These are phyloP conservation scores for Aspergillus incahuasiensis DNA, from an alignment of 495 filamentous ascomycete genomes.

Conservation along the genomic window DNA sequence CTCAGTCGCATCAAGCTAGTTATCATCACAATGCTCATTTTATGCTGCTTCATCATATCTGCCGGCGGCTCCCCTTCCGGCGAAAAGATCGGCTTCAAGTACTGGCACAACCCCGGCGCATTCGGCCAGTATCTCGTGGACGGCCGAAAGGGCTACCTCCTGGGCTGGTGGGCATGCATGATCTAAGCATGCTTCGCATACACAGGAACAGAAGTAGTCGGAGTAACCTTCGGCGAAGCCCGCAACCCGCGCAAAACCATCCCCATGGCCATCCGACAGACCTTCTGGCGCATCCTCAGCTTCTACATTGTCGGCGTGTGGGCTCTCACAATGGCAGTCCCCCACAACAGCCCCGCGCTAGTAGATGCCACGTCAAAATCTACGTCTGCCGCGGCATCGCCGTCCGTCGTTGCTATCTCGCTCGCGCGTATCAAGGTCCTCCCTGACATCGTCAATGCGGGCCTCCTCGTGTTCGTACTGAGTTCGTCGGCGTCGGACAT, in stretches of 20 bases:
- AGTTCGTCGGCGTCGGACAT: slow-evolving; percentile 4
- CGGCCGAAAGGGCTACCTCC: slow-evolving; percentile 30
- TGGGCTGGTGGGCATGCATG: slow-evolving; percentile 65
- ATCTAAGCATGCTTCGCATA: slow-evolving; percentile 6
- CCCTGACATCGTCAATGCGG: slow-evolving; percentile 8
- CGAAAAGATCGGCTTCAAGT: slow-evolving; percentile 64
- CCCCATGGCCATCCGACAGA: slow-evolving; percentile 5
- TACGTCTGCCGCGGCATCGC: slow-evolving; percentile 1
- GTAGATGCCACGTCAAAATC: not conserved
- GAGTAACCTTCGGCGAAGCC: slow-evolving; percentile 9
- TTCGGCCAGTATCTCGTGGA: slow-evolving; percentile 9
- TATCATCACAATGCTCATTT: slow-evolving; percentile 51
- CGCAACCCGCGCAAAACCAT: slow-evolving; percentile 1
- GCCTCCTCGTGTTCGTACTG: slow-evolving; percentile 4
- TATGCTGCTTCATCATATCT: slow-evolving; percentile 7
- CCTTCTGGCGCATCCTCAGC: slow-evolving; percentile 9
- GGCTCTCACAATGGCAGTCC: slow-evolving; percentile 1
- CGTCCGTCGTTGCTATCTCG: slow-evolving; percentile 8
- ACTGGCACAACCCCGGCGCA: slow-evolving; percentile 30
- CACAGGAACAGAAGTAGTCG: slow-evolving; percentile 10
- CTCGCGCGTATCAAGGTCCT: slow-evolving; percentile 1
- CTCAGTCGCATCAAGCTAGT: slow-evolving; percentile 62
- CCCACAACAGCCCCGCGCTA: not conserved
- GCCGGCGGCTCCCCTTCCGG: slow-evolving; percentile 64
- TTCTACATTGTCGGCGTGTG: slow-evolving; percentile 12